Evolutionary conservation across 2,329 filamentous ascomycete species (phyloP), one percentile per base, ranked within the genome.

Genomic region (Fusarium chlamydosporum): DNA sequence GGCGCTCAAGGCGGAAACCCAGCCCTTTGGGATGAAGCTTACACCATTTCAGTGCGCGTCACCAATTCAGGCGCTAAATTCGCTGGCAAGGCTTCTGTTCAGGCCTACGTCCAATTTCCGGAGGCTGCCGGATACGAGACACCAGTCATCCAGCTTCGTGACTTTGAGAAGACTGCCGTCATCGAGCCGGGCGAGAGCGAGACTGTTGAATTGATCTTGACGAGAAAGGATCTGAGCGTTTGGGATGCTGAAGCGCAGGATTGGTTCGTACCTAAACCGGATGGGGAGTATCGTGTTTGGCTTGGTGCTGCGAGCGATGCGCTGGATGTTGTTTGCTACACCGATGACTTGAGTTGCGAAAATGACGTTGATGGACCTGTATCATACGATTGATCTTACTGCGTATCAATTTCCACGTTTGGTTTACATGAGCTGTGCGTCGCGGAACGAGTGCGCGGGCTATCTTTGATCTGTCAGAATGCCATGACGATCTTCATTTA

Each of bases 1-100:
- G 92, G 92, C 48, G 89, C 84, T 13, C 83, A 89, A 71, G 89
- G 90, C 65, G 90, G 91, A 4, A 92, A 92, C 75, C 89, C 90
- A 1, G 84, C 86, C 46, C 82, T 91, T 18, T 91, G 85, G 80
- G 86, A 87, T 34, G 72, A 77, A 18, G 79, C 81, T 0, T 82
- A 87, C 71, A 76, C 62, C 7, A 37, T 82, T 16, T 76, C 78
- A 2, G 79, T 88, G 6, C 76, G 80, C 11, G 85, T 89, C 11
- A 81, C 81, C 33, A 91, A 91, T 71, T 82, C 79, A 0, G 88
- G 88, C 9, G n/a, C 57, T 13, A 68, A 67, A 56, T 76, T 74
- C 46, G 65, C 77, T 0, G 84, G 84, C n/a, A 82, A 83, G 59
- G 83, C 81, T 7, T 82, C 82, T 0, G 78, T 79, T 7, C 83